Conservation (phyloP, 768 basidiomycete species). For the Podaxis pistillaris region DNA sequence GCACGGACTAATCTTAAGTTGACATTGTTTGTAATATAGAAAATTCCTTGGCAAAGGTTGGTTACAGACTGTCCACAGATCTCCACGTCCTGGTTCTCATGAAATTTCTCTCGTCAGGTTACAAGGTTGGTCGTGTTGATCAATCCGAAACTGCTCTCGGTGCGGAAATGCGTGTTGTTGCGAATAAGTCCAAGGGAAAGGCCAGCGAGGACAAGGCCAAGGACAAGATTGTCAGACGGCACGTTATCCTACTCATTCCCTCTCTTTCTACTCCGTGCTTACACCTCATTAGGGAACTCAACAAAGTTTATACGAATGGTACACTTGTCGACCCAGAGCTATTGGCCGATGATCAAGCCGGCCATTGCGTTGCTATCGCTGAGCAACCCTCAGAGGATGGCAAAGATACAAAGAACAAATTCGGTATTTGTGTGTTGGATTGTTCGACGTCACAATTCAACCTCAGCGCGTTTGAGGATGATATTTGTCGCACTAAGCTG, state of each 20-base stretch:
- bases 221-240: slow-evolving; percentile 90
- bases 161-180: slow-evolving; percentile 91
- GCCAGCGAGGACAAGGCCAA: slow-evolving; percentile 59
- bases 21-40: slow-evolving; percentile 29
- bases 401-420: slow-evolving; percentile 46
- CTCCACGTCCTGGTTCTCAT: neutral
- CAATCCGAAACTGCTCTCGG: slow-evolving; percentile 97
- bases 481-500: slow-evolving; percentile 86
- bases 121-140: slow-evolving; percentile 95
- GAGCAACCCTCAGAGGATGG: slow-evolving; percentile 52
- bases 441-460: slow-evolving; percentile 96
- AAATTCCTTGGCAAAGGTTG: slow-evolving; percentile 82
- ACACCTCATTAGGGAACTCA: slow-evolving; percentile 61
- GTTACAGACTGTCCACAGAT: neutral
- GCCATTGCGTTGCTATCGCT: slow-evolving; percentile 90
- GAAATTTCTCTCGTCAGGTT: slow-evolving; percentile 43
- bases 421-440: slow-evolving; percentile 91
- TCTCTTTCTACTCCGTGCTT: neutral
- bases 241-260: slow-evolving; percentile 13
- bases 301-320: slow-evolving; percentile 95
- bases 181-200: slow-evolving; percentile 58
- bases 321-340: slow-evolving; percentile 91
- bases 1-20: neutral
- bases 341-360: slow-evolving; percentile 89
- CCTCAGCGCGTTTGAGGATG: slow-evolving; percentile 86